Conservation (phyloP, 2,329 filamentous ascomycete species). For the Botrytis fragariae region DNA sequence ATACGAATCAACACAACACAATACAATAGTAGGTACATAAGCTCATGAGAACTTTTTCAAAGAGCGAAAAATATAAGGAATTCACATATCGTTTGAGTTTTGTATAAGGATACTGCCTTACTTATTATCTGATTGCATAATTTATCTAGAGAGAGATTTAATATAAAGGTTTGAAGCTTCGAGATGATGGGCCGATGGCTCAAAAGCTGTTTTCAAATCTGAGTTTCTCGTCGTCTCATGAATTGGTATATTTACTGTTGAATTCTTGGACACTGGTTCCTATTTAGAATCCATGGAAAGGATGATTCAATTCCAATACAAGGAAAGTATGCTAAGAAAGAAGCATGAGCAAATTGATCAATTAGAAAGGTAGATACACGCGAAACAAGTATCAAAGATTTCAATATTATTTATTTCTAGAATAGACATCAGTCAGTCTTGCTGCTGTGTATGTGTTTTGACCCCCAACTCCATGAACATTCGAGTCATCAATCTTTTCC, state of each 20-base stretch:
- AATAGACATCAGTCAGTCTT: conserved; percentile 6
- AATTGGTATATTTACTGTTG: neutral
- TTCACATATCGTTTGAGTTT: neutral
- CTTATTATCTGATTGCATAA: neutral
- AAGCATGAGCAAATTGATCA: neutral
- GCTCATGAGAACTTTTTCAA: neutral
- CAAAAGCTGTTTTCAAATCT: fast-evolving
- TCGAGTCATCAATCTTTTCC: neutral
- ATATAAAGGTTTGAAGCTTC: fast-evolving
- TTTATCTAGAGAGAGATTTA: neutral
- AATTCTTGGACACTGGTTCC: neutral
- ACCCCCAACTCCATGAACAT: neutral
- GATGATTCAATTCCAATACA: neutral
- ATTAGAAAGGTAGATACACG: neutral
- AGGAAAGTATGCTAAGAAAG: neutral
- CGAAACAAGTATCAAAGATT: neutral
- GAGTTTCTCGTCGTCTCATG: no score
- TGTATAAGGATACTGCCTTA: neutral
- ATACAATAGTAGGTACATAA: neutral
- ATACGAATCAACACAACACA: fast-evolving
- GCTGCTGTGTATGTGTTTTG: conserved; percentile 9
- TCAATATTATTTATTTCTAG: conserved; percentile 13
- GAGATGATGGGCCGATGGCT: neutral
- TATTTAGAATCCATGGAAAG: fast-evolving
- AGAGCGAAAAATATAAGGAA: neutral